Evolutionary conservation across 164 flowering plant species (phyloP), one percentile per base, ranked within the genome.

Genomic region (Magnolia changhungtana): DNA sequence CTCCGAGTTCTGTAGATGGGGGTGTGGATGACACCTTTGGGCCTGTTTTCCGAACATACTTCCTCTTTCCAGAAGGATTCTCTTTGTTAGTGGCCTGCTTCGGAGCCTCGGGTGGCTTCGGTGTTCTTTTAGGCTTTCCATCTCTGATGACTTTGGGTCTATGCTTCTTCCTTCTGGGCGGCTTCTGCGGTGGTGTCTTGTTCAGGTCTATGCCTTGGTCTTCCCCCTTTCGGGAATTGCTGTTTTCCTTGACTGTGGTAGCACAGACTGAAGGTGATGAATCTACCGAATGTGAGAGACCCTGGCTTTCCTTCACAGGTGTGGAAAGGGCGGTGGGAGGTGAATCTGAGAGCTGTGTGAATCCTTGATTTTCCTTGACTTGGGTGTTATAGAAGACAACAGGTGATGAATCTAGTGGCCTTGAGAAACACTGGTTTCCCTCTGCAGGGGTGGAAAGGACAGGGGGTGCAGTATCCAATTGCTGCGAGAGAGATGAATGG

Each of bases 81-180:
- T 82, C 76, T 71, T 66, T 72, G 20, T 67, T 70, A 24, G 37
- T 76, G 8, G 31, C 71, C 18, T 63, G 67, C 59, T 74, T 71
- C 16, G 86, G 86, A n/a, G 19, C 88, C 4, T 84, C 74, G 37
- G 27, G 80, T 63, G 83, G 80, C 78, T 85, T 87, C 18, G 81
- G 87, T 11, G 86, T 76, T 58, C 78, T 82, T 72, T 82, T 90
- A 10, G 85, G 83, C 79, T 91, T 84, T 63, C 89, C 89, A 85
- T 93, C 95, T 20, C 2, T 80, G 7, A 91, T 72, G n/a, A 95
- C 98, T 81, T 88, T 95, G 1, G 97, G 97, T 75, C 91, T 31
- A 67, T 49, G 73, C n/a, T 69, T 95, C 83, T 67, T 92, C 72
- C 91, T 86, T 69, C 81, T 89, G 16, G 20, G 11, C 14, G 85